These are phyloP conservation scores for Takashimella tepidaria DNA, from an alignment of 1,284 basidiomycete species.

Conservation along the genomic window DNA sequence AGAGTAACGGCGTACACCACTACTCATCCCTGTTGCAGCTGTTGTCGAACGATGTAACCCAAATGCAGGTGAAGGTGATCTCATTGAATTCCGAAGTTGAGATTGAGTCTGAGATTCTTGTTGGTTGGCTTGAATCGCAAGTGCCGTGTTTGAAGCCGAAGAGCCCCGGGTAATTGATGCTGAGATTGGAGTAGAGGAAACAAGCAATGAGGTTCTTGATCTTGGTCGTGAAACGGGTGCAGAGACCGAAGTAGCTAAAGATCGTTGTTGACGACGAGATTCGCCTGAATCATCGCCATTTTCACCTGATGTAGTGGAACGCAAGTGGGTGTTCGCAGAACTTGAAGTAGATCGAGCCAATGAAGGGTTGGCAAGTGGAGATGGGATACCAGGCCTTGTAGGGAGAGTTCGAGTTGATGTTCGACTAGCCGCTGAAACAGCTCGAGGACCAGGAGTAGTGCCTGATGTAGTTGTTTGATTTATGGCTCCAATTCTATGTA, in stretches of 20 bases:
- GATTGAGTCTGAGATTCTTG: neutral
- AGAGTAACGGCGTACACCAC: neutral
- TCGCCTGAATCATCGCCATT: neutral
- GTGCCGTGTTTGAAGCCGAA: too few species aligned
- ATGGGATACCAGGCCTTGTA: constrained; percentile 40
- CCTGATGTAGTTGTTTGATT: constrained; percentile 26
- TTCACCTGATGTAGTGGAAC: neutral
- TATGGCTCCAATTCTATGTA: too few species aligned
- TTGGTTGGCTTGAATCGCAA: too few species aligned
- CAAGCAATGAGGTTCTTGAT: neutral
- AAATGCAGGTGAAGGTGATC: neutral
- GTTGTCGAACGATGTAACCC: neutral
- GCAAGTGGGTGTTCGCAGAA: neutral
- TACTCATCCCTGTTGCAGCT: neutral
- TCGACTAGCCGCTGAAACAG: constrained; percentile 18
- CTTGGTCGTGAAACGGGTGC: neutral
- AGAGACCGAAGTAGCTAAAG: neutral
- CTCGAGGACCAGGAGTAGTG: constrained; percentile 17
- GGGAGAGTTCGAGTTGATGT: constrained; percentile 31
- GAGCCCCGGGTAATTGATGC: too few species aligned
- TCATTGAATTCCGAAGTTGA: neutral
- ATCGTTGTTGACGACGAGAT: neutral
- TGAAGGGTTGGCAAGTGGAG: constrained; percentile 27
- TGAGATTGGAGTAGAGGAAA: neutral
- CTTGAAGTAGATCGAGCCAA: constrained; percentile 14